Evolutionary conservation across 208 protist genomes (phyloP).

Genomic region (Acanthamoeba royreba): DNA sequence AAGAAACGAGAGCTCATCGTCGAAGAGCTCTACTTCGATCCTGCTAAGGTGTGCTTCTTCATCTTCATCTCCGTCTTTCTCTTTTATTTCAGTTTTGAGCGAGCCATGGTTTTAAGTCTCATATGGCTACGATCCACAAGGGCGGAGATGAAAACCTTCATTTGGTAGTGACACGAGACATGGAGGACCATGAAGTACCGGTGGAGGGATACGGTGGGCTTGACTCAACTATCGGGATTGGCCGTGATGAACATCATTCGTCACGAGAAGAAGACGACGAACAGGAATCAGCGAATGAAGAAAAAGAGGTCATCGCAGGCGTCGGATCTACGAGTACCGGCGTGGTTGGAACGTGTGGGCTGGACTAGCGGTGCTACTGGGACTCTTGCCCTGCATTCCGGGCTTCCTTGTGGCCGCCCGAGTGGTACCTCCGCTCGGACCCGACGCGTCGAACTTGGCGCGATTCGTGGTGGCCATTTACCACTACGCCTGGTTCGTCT

Average conservation of each 20-base stretch:
- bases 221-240: not conserved
- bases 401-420: not conserved
- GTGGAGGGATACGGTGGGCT: not conserved
- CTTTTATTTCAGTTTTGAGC: not conserved
- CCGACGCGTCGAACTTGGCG: not conserved
- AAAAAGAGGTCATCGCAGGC: not conserved
- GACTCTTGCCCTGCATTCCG: not conserved
- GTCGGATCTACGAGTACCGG: conserved; percentile 7
- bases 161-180: no score
- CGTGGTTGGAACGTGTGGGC: not conserved
- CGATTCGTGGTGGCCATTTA: not conserved
- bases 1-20: not conserved
- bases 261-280: not conserved
- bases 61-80: not conserved
- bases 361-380: not conserved
- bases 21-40: not conserved
- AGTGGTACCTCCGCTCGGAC: not conserved
- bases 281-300: not conserved
- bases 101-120: not conserved
- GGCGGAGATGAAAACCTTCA: no score
- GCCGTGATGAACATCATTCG: not conserved
- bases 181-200: no score
- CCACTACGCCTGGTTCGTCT: conserved; percentile 28
- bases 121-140: not conserved
- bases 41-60: not conserved